Conservation (phyloP, 2,329 filamentous ascomycete genomes). For the Aplosporella prunicola region DNA sequence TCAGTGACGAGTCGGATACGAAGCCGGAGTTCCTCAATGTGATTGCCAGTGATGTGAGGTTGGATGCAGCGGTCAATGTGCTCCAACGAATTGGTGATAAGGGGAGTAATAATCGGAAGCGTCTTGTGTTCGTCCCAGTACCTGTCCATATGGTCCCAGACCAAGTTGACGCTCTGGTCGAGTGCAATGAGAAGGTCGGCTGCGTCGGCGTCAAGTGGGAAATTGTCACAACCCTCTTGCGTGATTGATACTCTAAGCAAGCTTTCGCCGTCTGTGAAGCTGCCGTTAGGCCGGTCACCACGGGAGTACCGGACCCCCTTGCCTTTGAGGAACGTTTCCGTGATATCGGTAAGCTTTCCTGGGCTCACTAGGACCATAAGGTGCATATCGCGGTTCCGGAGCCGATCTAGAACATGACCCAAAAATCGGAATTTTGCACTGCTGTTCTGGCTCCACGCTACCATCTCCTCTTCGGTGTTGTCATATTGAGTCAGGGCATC, state of each 20-base stretch:
- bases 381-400: slow-evolving; percentile 17
- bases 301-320: slow-evolving; percentile 10
- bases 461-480: neutral
- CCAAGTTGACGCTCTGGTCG: slow-evolving; percentile 23
- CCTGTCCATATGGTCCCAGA: slow-evolving; percentile 18
- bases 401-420: slow-evolving; percentile 19
- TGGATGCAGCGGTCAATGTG: slow-evolving; percentile 35
- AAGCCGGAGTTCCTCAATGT: slow-evolving; percentile 22
- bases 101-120: slow-evolving; percentile 28
- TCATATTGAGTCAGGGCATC: slow-evolving; percentile 15
- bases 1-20: slow-evolving; percentile 29
- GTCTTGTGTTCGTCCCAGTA: slow-evolving; percentile 15
- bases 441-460: slow-evolving; percentile 18
- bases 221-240: slow-evolving; percentile 12
- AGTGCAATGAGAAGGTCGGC: slow-evolving; percentile 34
- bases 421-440: slow-evolving; percentile 29
- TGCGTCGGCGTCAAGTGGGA: slow-evolving; percentile 15
- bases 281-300: too few species aligned
- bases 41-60: slow-evolving; percentile 13
- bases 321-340: slow-evolving; percentile 24
- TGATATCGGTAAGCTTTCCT: slow-evolving; percentile 20
- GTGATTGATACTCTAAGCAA: too few species aligned
- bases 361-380: slow-evolving; percentile 23
- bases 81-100: slow-evolving; percentile 33
- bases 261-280: too few species aligned